Evolutionary conservation across 2,329 filamentous ascomycete genomes (phyloP).

Genomic region (Xylaria polymorpha): DNA sequence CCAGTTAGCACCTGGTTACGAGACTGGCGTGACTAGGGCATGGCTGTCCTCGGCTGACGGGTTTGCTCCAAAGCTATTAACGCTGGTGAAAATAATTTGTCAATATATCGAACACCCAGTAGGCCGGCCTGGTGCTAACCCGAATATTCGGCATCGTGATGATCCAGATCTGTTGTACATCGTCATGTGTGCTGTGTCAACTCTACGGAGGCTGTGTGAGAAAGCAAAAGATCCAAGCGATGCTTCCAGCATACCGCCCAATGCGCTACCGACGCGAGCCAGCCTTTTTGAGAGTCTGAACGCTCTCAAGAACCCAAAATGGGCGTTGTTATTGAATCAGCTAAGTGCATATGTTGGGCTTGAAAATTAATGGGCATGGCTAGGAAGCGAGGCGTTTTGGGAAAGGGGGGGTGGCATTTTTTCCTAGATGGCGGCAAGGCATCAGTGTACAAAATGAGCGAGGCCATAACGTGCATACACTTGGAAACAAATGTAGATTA

Average conservation of each 20-base stretch:
- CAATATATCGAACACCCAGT: slow-evolving; percentile 67
- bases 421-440: slow-evolving; percentile 36
- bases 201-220: slow-evolving; percentile 75
- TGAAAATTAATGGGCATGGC: slow-evolving; percentile 44
- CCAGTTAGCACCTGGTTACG: slow-evolving; percentile 76
- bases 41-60: slow-evolving; percentile 89
- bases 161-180: slow-evolving; percentile 70
- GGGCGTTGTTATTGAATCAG: slow-evolving; percentile 74
- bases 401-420: slow-evolving; percentile 29
- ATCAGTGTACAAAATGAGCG: slow-evolving; percentile 41
- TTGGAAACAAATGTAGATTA: slow-evolving; percentile 43
- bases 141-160: slow-evolving; percentile 52
- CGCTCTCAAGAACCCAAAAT: slow-evolving; percentile 68
- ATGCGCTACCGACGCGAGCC: slow-evolving; percentile 74
- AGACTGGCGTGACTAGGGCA: slow-evolving; percentile 75
- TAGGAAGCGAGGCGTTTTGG: slow-evolving; percentile 42
- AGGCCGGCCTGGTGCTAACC: slow-evolving; percentile 52
- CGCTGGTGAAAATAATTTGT: slow-evolving; percentile 78
- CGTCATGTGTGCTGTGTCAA: slow-evolving; percentile 73
- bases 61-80: slow-evolving; percentile 82
- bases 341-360: slow-evolving; percentile 70
- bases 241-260: slow-evolving; percentile 65
- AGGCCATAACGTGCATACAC: slow-evolving; percentile 34
- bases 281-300: slow-evolving; percentile 74
- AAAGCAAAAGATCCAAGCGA: slow-evolving; percentile 71